These are phyloP conservation scores for Nemania abortiva DNA, from an alignment of 2,329 filamentous ascomycete species.

Conservation along the genomic window DNA sequence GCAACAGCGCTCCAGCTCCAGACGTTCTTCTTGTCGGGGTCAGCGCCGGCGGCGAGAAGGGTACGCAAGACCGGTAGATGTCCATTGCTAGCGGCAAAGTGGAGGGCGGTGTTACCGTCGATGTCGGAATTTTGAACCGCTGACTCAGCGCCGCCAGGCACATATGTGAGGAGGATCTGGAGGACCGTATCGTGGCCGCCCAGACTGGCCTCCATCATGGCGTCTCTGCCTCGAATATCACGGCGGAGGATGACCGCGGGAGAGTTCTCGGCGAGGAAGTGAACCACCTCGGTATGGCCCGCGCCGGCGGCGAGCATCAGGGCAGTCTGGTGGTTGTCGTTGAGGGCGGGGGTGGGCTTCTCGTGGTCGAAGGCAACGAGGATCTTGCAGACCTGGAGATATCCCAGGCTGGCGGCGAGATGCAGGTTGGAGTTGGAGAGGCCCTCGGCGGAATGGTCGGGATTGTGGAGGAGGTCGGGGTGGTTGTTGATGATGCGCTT, in stretches of 20 bases:
- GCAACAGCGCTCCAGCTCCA: constrained; percentile 87
- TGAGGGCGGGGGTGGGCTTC: constrained; percentile 76
- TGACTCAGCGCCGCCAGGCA: constrained; percentile 64
- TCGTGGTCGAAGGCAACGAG: constrained; percentile 84
- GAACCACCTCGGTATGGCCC: constrained; percentile 79
- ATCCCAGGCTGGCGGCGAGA: constrained; percentile 79
- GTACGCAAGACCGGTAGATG: constrained; percentile 82
- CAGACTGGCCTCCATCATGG: constrained; percentile 74
- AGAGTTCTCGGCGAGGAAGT: constrained; percentile 74
- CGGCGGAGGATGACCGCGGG: constrained; percentile 72
- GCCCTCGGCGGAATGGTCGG: constrained; percentile 74
- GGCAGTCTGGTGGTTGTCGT: constrained; percentile 83
- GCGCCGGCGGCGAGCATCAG: constrained; percentile 80
- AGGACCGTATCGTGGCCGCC: constrained; percentile 73
- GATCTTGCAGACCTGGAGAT: constrained; percentile 74
- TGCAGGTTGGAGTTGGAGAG: constrained; percentile 88
- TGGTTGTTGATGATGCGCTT: constrained; percentile 81
- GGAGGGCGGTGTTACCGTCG: constrained; percentile 86
- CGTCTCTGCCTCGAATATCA: constrained; percentile 77
- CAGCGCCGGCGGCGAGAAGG: constrained; percentile 81
- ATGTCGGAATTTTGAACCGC: constrained; percentile 71
- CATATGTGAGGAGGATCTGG: constrained; percentile 73
- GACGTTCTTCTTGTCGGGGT: constrained; percentile 76
- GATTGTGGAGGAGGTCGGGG: constrained; percentile 79
- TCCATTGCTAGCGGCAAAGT: constrained; percentile 86